Conservation (phyloP, 2,329 filamentous ascomycete genomes). For the Hirsutella rhossiliensis region DNA sequence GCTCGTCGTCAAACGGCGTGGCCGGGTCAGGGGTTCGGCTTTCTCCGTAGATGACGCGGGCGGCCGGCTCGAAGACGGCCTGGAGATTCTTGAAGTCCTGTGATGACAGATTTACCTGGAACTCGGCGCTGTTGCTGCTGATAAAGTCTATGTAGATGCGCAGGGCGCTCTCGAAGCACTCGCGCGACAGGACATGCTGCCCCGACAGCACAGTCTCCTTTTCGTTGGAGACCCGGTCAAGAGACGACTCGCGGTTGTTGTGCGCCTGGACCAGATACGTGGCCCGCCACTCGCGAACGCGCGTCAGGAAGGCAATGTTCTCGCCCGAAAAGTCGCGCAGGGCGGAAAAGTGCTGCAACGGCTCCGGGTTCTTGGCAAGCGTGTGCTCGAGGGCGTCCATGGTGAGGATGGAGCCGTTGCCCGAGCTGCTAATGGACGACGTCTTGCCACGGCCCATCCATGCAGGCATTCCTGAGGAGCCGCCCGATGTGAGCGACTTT, state of each 20-base stretch:
- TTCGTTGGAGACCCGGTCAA: not conserved
- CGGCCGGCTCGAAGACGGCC: constrained; percentile 41
- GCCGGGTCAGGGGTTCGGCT: constrained; percentile 26
- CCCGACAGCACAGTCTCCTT: not conserved
- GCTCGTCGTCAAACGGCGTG: constrained; percentile 29
- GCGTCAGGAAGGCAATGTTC: constrained; percentile 53
- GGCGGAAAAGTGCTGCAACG: constrained; percentile 49
- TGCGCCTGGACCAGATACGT: constrained; percentile 10
- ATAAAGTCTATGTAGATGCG: constrained; percentile 51
- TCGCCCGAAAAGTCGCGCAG: constrained; percentile 54
- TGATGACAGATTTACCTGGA: constrained; percentile 54
- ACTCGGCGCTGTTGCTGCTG: constrained; percentile 47
- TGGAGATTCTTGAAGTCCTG: constrained; percentile 41
- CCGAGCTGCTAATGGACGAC: constrained; percentile 17
- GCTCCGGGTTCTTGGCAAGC: constrained; percentile 40
- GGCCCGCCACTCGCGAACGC: constrained; percentile 32
- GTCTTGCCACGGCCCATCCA: constrained; percentile 23
- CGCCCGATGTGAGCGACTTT: constrained; percentile 20
- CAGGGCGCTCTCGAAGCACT: constrained; percentile 44
- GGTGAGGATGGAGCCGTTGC: constrained; percentile 36
- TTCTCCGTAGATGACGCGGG: constrained; percentile 30
- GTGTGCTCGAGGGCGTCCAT: constrained; percentile 50
- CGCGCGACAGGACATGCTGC: constrained; percentile 22
- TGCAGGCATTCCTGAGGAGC: constrained; percentile 19
- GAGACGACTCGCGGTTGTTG: not conserved